Evolutionary conservation across 768 basidiomycete species (phyloP).

Genomic region (Russula sp.): DNA sequence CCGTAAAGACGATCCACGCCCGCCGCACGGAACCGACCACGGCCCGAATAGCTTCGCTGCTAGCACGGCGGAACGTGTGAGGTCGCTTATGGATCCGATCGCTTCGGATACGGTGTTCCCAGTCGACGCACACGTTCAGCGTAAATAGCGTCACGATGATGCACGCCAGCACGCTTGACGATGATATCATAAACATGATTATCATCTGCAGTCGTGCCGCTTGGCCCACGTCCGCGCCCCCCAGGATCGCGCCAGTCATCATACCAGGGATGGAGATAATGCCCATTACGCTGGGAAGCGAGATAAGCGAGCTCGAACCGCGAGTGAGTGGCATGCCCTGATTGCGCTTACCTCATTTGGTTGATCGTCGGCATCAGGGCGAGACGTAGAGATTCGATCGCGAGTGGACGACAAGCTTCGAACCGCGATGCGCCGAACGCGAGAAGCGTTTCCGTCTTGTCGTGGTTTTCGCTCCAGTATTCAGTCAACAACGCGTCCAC

Average conservation of each 20-base stretch:
- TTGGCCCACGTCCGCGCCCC: constrained; percentile 79
- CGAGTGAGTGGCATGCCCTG: neutral
- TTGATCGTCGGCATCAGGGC: constrained; percentile 81
- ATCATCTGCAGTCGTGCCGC: constrained; percentile 91
- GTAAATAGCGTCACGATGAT: constrained; percentile 61
- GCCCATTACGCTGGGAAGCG: constrained; percentile 64
- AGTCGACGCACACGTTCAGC: constrained; percentile 65
- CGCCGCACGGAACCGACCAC: neutral
- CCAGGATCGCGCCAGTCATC: constrained; percentile 92
- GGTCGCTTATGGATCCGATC: constrained; percentile 53
- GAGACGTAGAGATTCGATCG: constrained; percentile 69
- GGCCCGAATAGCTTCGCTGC: neutral
- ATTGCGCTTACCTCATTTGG: constrained; percentile 65
- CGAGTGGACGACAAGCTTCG: constrained; percentile 81
- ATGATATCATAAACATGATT: constrained; percentile 92
- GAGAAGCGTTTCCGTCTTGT: constrained; percentile 83
- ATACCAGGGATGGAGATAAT: constrained; percentile 81
- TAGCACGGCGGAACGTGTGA: constrained; percentile 19
- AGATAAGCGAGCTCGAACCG: neutral
- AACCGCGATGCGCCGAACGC: constrained; percentile 82
- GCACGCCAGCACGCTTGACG: constrained; percentile 68
- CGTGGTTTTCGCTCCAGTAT: constrained; percentile 63
- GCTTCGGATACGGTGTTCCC: constrained; percentile 57
- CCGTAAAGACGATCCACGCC: neutral
- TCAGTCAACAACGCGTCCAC: neutral